Base-by-base conservation (phyloP, 352 stramenopile genomes). In the Phytopythium delawarense region DNA sequence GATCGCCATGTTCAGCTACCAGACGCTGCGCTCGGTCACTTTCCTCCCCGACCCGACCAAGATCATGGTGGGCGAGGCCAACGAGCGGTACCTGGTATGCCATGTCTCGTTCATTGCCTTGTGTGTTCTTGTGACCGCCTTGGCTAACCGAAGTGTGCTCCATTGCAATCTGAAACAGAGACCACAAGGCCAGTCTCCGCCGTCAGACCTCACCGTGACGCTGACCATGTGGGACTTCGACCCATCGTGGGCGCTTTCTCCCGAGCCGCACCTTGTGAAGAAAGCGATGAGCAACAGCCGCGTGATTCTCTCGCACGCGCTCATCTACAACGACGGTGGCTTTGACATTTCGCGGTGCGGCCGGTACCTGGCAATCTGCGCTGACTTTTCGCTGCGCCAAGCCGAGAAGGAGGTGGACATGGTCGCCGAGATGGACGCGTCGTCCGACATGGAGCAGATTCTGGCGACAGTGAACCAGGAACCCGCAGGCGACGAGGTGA, bases 251-350 rank as follows among this genome's bases (percentile, higher is more conserved):
- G 76, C 86, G 7, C 57, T 91, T 25, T 83, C 86, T 3, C 69
- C 81, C 4, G 82, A 95, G 61, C 86, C 84, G 16, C 64, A 89
- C 13, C 62, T 89, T 42, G 79, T 74, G 39, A 91, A 88, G 59
- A 92, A 92, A 57, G 86, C 86, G 12, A 95, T 95, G 86, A 80
- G 89, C 58, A 91, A 92, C 62, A 89, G 84, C 30, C 84, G 83
- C 12, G 72, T 89, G 0, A 83, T 96, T 62, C 69, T 98, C 46
- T 93, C 89, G 1, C 88, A 97, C 59, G 93, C 96, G 6, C 81
- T 99, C 56, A 89, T 99, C 32, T 99, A 99, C 75, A 99, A 98
- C 67, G 96, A 99, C 71, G 96, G 96, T 53, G 96, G 96, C 40
- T 98, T 99, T 74, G 96, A 99, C 74, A 88, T 99, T 46, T 98